A percentile compares a stretch with the other conserved stretches of the same genome.
phyloP scores from a whole-genome alignment of 2,329 filamentous ascomycete species.

The Fonsecaea multimorphosa region DNA sequence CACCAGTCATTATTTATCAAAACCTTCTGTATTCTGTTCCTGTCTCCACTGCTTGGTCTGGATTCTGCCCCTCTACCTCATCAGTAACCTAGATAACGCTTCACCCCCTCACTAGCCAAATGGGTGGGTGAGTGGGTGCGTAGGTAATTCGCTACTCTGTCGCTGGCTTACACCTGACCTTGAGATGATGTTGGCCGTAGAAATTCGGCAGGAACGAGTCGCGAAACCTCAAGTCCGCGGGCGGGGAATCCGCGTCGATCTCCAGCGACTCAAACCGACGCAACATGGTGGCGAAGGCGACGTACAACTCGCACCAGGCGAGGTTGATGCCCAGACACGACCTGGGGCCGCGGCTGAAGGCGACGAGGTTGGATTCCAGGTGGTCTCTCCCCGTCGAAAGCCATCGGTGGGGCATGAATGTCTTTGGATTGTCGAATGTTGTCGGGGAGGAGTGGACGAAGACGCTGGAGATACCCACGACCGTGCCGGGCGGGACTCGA shows the following conservation, averaged over 20 bases:
- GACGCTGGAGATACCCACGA: conserved; percentile 38
- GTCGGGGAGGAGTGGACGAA: conserved; percentile 41
- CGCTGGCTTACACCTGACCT: conserved; percentile 17
- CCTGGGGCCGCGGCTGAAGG: conserved; percentile 54
- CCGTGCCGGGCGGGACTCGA: conserved; percentile 28
- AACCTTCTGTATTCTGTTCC: no score
- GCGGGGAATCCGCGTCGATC: conserved; percentile 4
- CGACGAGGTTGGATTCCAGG: conserved; percentile 48
- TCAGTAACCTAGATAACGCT: no score
- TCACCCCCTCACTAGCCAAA: no score
- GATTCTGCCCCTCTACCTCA: no score
- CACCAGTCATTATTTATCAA: no score
- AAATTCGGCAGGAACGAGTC: conserved; percentile 20
- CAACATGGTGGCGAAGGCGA: conserved; percentile 30
- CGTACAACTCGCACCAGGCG: conserved; percentile 29
- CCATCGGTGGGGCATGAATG: conserved; percentile 23
- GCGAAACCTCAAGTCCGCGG: conserved; percentile 11
- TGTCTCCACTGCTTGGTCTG: no score
- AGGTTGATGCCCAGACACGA: conserved; percentile 48
- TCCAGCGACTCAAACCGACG: conserved; percentile 23
- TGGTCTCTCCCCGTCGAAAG: conserved; percentile 37
- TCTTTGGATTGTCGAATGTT: conserved; percentile 14
- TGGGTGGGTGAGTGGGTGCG: no score
- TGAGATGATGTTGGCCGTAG: conserved; percentile 11
- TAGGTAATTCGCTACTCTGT: no score